Conservation (phyloP, 495 filamentous ascomycete species). For the Bombardia bombarda region DNA sequence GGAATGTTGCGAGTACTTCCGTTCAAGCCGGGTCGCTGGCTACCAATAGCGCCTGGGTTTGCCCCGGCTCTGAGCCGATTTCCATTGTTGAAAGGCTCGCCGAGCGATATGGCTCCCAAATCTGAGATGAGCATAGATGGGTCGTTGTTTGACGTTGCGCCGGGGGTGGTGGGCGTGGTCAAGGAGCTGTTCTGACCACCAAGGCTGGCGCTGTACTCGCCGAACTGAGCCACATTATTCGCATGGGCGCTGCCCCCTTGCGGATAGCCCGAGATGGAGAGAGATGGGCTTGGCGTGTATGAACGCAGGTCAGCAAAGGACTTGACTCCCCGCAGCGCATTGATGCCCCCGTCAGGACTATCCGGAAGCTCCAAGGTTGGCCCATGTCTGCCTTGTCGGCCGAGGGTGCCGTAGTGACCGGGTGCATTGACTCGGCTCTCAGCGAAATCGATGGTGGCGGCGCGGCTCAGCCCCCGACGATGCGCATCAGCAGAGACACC, state of each 20-base stretch:
- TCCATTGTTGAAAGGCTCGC: constrained; percentile 56
- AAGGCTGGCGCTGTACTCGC: constrained; percentile 29
- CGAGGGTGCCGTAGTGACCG: constrained; percentile 63
- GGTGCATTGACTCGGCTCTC: constrained; percentile 68
- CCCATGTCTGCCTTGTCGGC: constrained; percentile 55
- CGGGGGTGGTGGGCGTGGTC: constrained; percentile 27
- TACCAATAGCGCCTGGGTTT: constrained; percentile 70
- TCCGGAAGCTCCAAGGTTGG: constrained; percentile 77
- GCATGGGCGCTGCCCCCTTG: constrained; percentile 32
- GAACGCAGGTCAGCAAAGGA: constrained; percentile 94
- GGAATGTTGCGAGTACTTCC: constrained; percentile 60
- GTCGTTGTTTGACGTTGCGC: constrained; percentile 55
- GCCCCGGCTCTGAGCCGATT: constrained; percentile 32
- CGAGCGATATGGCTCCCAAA: constrained; percentile 53
- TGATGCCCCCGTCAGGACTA: constrained; percentile 56
- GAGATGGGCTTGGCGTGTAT: constrained; percentile 87
- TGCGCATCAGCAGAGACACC: constrained; percentile 64
- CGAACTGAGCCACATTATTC: constrained; percentile 53
- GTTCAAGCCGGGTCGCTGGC: constrained; percentile 69
- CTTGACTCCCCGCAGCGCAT: constrained; percentile 76
- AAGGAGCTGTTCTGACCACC: constrained; percentile 30
- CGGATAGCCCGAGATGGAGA: constrained; percentile 57
- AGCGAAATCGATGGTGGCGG: constrained; percentile 97
- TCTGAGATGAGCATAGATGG: constrained; percentile 50
- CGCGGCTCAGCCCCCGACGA: constrained; percentile 77